Base-by-base conservation (phyloP, 805 yeast genomes). In the Dipodascus albidus region DNA sequence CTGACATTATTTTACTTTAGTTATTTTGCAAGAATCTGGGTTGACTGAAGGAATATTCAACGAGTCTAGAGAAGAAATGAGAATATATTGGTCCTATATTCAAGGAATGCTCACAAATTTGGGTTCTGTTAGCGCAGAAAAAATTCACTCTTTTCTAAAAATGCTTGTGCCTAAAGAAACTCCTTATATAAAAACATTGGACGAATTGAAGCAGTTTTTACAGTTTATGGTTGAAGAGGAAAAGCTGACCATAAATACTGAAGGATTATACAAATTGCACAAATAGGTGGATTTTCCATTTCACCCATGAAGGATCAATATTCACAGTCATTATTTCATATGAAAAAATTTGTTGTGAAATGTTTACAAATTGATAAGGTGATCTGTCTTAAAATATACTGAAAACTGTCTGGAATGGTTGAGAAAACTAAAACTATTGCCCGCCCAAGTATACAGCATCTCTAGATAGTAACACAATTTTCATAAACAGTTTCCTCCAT, bases 61-160 rank as follows among this genome's bases (percentile, higher is more conserved):
- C 17, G 59, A 58, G 42, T 61, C 65, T 11, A 54, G 53, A 21
- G 71, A 67, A 49, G 72, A 65, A 44, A 65, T 69, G 73, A 63
- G 62, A 50, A 54, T 64, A 3, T 70, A 68, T 54, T 73, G 76
- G 74, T 77, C 82, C 0, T 78, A 74, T 58, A 72, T 82, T 24
- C 64, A 63, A 17, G 81, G 80, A 2, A 80, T 82, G 80, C 66
- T 82, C 23, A 77, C 77, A 2, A 82, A 81, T 56, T 66, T 80
- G 48, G 83, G 82, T 0, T 59, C 75, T 1, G 61, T 79, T 57
- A 76, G 79, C 2, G 61, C 71, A 3, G 72, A 68, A 14, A 70
- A 77, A 55, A 76, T 82, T 31, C 81, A 79, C 54, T 71, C 77
- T 17, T 78, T 82, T 58, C 64, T 82, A 54, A 70, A 69, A 41